A percentile compares a stretch with the other conserved stretches of the same genome.
These are phyloP conservation scores for Solanum medicagineum DNA, from an alignment of 257 asterid genomes.

Conservation along the genomic window DNA sequence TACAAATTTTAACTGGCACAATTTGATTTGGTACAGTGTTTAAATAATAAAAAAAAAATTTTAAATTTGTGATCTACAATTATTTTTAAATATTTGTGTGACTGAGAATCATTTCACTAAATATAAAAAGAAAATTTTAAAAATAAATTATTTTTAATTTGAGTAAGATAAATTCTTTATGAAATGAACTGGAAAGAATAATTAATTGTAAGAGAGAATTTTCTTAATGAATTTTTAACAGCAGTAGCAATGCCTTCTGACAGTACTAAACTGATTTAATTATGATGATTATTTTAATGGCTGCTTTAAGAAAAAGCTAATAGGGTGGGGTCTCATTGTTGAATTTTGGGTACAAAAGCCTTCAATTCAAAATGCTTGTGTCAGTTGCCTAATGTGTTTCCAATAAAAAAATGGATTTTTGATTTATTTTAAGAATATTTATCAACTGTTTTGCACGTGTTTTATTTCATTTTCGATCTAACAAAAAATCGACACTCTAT, in stretches of 20 bases:
- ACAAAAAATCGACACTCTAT: background rate
- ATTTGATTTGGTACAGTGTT: no score
- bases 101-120: no score
- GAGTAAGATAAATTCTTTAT: no score
- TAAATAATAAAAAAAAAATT: no score
- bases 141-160: no score
- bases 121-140: no score
- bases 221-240: background rate
- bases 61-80: no score
- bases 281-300: background rate
- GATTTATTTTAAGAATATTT: background rate
- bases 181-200: no score
- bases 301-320: background rate
- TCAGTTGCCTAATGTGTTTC: background rate
- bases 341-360: slow-evolving; percentile 1
- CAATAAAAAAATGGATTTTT: background rate
- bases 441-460: background rate
- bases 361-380: background rate
- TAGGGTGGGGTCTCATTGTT: background rate
- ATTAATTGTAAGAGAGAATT: background rate
- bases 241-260: background rate
- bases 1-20: no score
- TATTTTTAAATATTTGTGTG: no score
- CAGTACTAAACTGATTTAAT: background rate
- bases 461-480: background rate